Conservation (phyloP, 371 early-diverging fungal species). For the Mortierella sp. region DNA sequence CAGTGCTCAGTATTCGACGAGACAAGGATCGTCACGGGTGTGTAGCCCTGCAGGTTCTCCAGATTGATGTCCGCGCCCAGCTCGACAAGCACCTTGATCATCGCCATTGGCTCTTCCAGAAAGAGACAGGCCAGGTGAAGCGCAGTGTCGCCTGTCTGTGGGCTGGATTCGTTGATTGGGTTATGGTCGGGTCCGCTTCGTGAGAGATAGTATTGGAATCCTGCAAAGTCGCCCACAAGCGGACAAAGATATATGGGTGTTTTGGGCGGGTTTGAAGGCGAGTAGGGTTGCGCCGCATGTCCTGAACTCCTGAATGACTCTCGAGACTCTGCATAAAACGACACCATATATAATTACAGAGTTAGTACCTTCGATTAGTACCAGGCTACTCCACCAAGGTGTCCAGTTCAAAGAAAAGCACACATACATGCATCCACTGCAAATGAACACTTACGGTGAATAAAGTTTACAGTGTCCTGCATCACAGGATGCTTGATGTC, state of each 20-base stretch:
- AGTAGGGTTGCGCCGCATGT: conserved; percentile 26
- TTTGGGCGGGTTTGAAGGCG: conserved; percentile 38
- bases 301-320: conserved; percentile 29
- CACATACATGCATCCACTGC: neutral
- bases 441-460: conserved; percentile 32
- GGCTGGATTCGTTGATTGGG: conserved; percentile 54
- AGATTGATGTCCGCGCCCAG: conserved; percentile 57
- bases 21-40: conserved; percentile 54
- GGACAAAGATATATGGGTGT: conserved; percentile 55
- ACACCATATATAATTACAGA: neutral
- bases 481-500: conserved; percentile 48
- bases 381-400: neutral
- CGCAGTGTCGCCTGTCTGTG: conserved; percentile 49
- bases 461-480: conserved; percentile 43
- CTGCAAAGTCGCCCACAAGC: conserved; percentile 48
- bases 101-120: conserved; percentile 49
- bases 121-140: conserved; percentile 55
- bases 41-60: conserved; percentile 52
- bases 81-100: conserved; percentile 47
- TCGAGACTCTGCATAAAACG: conserved; percentile 29
- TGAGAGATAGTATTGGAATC: conserved; percentile 37
- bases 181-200: conserved; percentile 25
- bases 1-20: conserved; percentile 56
- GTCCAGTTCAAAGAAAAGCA: neutral
- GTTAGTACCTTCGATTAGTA: neutral